Conservation (phyloP, 257 asterid species). For the Mitragyna speciosa region DNA sequence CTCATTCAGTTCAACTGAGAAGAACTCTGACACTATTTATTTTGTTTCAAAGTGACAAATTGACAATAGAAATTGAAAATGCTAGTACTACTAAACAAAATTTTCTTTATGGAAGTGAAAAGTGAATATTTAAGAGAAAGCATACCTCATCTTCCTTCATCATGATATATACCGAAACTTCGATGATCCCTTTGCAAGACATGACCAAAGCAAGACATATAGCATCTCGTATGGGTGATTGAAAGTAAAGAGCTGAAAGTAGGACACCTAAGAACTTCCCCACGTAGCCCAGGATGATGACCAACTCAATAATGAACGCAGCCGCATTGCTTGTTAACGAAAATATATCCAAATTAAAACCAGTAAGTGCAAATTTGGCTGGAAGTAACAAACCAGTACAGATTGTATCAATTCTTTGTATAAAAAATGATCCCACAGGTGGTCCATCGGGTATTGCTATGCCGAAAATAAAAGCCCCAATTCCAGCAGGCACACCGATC, state of each 20-base stretch:
- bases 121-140: background rate
- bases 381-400: conserved; percentile 50
- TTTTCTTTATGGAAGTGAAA: background rate
- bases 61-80: no score
- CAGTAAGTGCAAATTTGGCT: conserved; percentile 51
- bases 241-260: conserved; percentile 35
- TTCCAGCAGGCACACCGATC: conserved; percentile 49
- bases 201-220: conserved; percentile 49
- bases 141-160: conserved; percentile 49
- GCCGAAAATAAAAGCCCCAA: conserved; percentile 52
- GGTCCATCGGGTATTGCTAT: conserved; percentile 49
- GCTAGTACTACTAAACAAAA: background rate
- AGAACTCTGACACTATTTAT: background rate
- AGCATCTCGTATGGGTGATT: conserved; percentile 43
- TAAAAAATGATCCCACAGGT: conserved; percentile 43
- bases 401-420: conserved; percentile 35
- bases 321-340: conserved; percentile 4
- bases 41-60: no score
- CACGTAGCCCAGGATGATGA: conserved; percentile 37
- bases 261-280: conserved; percentile 47
- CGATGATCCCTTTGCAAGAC: conserved; percentile 63
- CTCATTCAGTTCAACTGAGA: background rate
- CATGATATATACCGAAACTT: conserved; percentile 39
- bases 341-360: conserved; percentile 35
- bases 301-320: conserved; percentile 11